Base-by-base conservation (phyloP, 768 basidiomycete genomes). In the Lactarius psammicola region DNA sequence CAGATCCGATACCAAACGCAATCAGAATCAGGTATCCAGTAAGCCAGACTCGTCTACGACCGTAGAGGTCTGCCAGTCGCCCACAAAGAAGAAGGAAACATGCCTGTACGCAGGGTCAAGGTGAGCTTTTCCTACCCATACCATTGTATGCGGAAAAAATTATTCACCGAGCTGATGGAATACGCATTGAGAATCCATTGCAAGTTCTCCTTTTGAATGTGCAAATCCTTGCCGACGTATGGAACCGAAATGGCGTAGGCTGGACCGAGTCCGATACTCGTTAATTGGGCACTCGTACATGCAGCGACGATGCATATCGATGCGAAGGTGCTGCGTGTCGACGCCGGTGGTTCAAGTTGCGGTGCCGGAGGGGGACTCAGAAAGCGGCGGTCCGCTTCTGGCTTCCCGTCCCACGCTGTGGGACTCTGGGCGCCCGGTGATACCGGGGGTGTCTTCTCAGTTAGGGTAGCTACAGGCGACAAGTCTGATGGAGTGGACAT, bases 31-130 rank as follows among this genome's bases (percentile, higher is more conserved):
- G 8, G 34, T 85, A 83, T 2, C 94, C 94, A 4, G 78, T 9
- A 6, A 88, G 62, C 74, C 92, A 95, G 0, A 80, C 80, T 38
- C 78, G 80, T 70, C 89, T 92, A 34, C 91, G 82, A 1, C 94
- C 92, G 68, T 88, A 86, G 2, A 91, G 76, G 73, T 94, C 93
- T 2, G 92, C 90, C 2, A 94, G 74, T n/a, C 91, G 80, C 0
- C 93, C 93, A 31, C 84, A 86, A 13, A 92, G 81, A 11, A 94
- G 79, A 3, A 94, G 81, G 13, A 94, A 78, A 70, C 92, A 94
- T 11, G 88, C 90, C 90, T 91, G 67, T 17, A 23, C 17, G n/a
- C 5, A n/a, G 6, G 40, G 40, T 1, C 5, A 55, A 42, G 54
- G 51, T 62, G 3, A 55, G 46, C 23, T 2, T 13, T 30, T 28